Evolutionary conservation across 441 rosid species (phyloP).

Genomic region (Breynia disticha): DNA sequence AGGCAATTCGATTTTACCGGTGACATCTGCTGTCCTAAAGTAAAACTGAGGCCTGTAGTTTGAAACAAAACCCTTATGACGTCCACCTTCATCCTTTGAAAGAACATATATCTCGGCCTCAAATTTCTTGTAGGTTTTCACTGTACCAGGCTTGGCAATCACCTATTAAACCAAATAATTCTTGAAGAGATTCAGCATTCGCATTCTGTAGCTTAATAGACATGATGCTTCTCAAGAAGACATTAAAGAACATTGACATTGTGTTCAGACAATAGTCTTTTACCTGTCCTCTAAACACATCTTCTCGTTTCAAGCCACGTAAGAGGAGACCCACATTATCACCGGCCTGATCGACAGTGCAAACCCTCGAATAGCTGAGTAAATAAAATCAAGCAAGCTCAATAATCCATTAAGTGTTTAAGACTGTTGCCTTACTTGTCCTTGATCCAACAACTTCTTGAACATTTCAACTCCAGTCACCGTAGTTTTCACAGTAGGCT

Average conservation of each 20-base stretch:
- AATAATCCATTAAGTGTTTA: constrained; percentile 1
- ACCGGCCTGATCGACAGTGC: constrained; percentile 51
- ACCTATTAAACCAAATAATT: constrained; percentile 30
- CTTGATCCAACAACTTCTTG: constrained; percentile 84
- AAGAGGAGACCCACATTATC: constrained; percentile 97
- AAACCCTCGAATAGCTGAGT: constrained; percentile 10
- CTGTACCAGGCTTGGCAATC: constrained; percentile 84
- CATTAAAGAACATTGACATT: too few species aligned
- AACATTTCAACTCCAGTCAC: constrained; percentile 95
- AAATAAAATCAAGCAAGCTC: constrained; percentile 1
- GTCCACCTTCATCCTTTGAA: constrained; percentile 95
- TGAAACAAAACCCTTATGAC: constrained; percentile 82
- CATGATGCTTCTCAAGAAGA: too few species aligned
- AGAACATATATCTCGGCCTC: constrained; percentile 97
- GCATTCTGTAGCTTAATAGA: too few species aligned
- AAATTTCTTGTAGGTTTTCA: constrained; percentile 76
- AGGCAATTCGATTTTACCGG: constrained; percentile 86
- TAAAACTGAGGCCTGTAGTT: constrained; percentile 96
- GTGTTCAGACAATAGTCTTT: too few species aligned
- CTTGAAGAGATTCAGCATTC: too few species aligned
- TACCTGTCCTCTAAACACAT: constrained; percentile 84
- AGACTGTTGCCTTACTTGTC: constrained; percentile 49
- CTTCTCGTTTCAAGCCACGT: constrained; percentile 92
- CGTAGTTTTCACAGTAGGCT: constrained; percentile 71
- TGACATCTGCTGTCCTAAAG: constrained; percentile 92